Evolutionary conservation across 2,329 filamentous ascomycete species (phyloP), one percentile per base, ranked within the genome.

Genomic region (Hymenotorrendiella dingleyae): DNA sequence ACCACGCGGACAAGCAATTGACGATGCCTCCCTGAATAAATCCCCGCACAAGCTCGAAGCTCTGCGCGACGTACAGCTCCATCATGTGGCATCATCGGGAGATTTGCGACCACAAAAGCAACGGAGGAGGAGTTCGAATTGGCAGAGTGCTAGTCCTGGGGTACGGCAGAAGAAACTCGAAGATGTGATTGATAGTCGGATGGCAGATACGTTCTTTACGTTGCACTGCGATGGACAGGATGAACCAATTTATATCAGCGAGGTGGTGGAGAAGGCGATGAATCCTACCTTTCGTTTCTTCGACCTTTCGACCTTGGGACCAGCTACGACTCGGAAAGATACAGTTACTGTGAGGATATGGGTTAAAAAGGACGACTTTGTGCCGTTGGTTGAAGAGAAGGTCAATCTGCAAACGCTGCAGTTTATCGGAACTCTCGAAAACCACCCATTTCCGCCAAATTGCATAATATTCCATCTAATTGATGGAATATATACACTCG

Each of bases 231-330:
- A 76, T 1, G 76, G 67, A 3, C 65, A 79, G 39, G 65, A 73
- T 35, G 82, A 87, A 12, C 89, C 91, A 0, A 67, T 96, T n/a
- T 96, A 96, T 62, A 78, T 95, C 55, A 95, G 89, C 58, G 91
- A 97, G 65, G 72, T 84, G 17, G 76, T 82, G 21, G 76, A 84
- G 54, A 80, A 80, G 57, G 81, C 86, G n/a, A 89, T 88, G 74
- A 96, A 96, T 62, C 93, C 93, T 50, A 88, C 84, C 55, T 97
- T 95, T 62, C 80, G 79, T 32, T 84, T 86, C 61, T 94, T 96
- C 61, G 84, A 94, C 48, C 73, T 95, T 5, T 74, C 75, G 19
- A 65, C 71, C 5, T 79, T 74, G 49, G 78, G 76, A 0, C 75
- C 84, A 0, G 61, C 66, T 3, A 71, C 89, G 17, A 83, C 84